A percentile compares a stretch with the other conserved stretches of the same genome.
Evolutionary conservation across 2,329 filamentous ascomycete species (phyloP).

Genomic region (Fusarium piperis): DNA sequence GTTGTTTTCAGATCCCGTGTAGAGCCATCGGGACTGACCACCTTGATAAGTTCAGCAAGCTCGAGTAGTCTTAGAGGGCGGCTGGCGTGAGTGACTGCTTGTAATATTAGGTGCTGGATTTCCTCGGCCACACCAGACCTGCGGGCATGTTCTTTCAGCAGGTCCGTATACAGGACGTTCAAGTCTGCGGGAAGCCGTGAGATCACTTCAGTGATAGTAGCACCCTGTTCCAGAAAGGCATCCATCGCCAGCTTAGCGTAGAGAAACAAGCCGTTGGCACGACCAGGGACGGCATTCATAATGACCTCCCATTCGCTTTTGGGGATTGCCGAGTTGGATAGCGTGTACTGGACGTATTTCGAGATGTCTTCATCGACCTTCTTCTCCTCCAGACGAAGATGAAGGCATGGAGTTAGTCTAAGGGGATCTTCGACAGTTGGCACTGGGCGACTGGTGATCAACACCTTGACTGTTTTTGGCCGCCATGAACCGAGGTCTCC

Average conservation of each 20-base stretch:
- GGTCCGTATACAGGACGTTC: slow-evolving; percentile 12
- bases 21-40: background rate
- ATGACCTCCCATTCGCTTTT: slow-evolving; percentile 14
- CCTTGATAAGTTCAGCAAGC: slow-evolving; percentile 22
- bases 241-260: slow-evolving; percentile 34
- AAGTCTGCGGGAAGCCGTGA: slow-evolving; percentile 4
- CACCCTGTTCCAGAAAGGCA: background rate
- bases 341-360: slow-evolving; percentile 45
- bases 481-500: slow-evolving; percentile 44
- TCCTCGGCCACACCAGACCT: background rate
- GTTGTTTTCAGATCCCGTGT: background rate
- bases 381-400: slow-evolving; percentile 50
- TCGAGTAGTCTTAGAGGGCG: slow-evolving; percentile 26
- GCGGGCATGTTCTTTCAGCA: slow-evolving; percentile 15
- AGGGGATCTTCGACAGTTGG: slow-evolving; percentile 44
- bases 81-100: slow-evolving; percentile 16
- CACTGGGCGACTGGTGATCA: slow-evolving; percentile 56
- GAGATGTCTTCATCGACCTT: slow-evolving; percentile 53
- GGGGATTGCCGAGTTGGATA: slow-evolving; percentile 24
- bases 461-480: slow-evolving; percentile 50
- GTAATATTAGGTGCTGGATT: slow-evolving; percentile 8
- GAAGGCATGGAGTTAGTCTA: slow-evolving; percentile 32
- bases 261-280: slow-evolving; percentile 26
- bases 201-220: background rate
- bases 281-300: background rate